Conservation (phyloP, 2,329 filamentous ascomycete genomes). For the Arthrobotrys sphaeroides region DNA sequence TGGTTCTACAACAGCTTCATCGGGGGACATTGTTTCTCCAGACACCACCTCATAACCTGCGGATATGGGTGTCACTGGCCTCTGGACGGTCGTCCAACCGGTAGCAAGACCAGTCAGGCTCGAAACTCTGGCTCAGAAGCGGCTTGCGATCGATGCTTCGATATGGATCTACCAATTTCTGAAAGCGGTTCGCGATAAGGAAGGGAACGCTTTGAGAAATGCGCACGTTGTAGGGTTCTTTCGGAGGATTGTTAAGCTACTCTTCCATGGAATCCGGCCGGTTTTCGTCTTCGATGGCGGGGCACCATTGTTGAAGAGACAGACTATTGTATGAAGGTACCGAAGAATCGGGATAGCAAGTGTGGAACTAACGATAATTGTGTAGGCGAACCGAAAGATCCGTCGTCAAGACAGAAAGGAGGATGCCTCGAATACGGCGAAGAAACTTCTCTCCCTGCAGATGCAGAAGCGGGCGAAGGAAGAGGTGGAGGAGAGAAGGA, state of each 20-base stretch:
- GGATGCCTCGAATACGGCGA: conserved; percentile 90
- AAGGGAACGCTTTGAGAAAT: conserved; percentile 95
- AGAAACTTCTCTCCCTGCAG: conserved; percentile 89
- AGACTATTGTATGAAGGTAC: conserved; percentile 75
- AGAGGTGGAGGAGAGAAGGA: conserved; percentile 74
- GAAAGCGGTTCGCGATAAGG: conserved; percentile 97
- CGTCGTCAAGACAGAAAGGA: conserved; percentile 88
- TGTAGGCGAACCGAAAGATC: conserved; percentile 71
- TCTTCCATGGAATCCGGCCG: conserved; percentile 95
- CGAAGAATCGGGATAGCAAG: background rate
- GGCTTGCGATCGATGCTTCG: conserved; percentile 94
- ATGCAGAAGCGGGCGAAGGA: conserved; percentile 92
- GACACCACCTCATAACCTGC: background rate
- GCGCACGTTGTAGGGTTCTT: conserved; percentile 98
- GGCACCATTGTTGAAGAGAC: conserved; percentile 86
- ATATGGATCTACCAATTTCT: conserved; percentile 99
- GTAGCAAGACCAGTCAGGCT: conserved; percentile 96
- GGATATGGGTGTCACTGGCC: conserved; percentile 92
- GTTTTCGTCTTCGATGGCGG: conserved; percentile 99
- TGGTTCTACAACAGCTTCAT: conserved; percentile 3
- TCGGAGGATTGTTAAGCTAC: conserved; percentile 93
- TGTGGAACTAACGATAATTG: background rate
- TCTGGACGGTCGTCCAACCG: conserved; percentile 95
- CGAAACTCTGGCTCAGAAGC: conserved; percentile 93
- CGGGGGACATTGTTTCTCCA: conserved; percentile 39